Conservation (phyloP, 345 rosid species). For the Camelina hispida region DNA sequence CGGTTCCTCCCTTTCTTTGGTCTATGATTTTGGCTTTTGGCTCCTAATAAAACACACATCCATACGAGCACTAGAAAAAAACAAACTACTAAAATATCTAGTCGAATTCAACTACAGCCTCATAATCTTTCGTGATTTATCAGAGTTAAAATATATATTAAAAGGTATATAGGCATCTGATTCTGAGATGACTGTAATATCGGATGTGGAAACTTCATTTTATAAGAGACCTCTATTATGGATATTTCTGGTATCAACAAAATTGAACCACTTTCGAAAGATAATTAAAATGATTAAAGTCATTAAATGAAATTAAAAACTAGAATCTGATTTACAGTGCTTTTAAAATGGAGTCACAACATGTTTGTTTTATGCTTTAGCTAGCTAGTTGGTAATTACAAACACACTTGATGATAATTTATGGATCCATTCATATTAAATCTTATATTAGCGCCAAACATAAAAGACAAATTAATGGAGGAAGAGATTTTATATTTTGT, state of each 20-base stretch:
- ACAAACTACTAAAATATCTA: background rate
- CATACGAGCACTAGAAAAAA: background rate
- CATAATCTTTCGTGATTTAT: slow-evolving; percentile 2
- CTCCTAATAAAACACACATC: background rate
- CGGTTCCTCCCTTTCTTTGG: slow-evolving; percentile 19
- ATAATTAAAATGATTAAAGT: background rate
- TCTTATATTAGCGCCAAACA: no score
- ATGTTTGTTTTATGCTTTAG: slow-evolving; percentile 16
- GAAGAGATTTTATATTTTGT: slow-evolving; percentile 11
- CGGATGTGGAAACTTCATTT: background rate
- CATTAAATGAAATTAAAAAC: background rate
- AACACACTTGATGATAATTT: background rate
- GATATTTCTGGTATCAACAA: slow-evolving; percentile 5
- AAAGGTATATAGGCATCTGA: slow-evolving; percentile 15
- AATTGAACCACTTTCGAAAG: background rate
- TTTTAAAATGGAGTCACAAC: slow-evolving; percentile 9
- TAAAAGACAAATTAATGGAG: no score
- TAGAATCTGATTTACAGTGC: background rate
- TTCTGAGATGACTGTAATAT: slow-evolving; percentile 4
- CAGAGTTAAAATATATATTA: background rate
- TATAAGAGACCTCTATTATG: background rate
- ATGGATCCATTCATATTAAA: background rate
- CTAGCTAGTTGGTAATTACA: slow-evolving; percentile 14
- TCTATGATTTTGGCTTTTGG: slow-evolving; percentile 13
- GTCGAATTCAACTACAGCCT: slow-evolving; percentile 18